These are phyloP conservation scores for Suillus discolor DNA, from an alignment of 768 basidiomycete species.

Conservation along the genomic window DNA sequence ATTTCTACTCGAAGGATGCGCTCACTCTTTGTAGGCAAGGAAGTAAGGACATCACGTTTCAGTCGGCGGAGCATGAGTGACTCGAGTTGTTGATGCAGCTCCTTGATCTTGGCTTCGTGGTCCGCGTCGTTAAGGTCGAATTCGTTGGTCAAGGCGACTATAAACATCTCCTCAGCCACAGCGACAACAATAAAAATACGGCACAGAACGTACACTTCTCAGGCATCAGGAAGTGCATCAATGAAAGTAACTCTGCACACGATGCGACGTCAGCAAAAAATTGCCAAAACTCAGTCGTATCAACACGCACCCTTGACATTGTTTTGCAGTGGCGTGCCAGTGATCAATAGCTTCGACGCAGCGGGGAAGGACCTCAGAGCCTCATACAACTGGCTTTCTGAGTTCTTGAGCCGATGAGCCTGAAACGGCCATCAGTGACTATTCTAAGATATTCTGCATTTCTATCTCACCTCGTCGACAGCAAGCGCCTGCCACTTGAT, in stretches of 20 bases:
- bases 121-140: conserved; percentile 94
- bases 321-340: conserved; percentile 97
- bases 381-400: conserved; percentile 96
- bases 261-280: conserved; percentile 15
- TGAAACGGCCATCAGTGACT: conserved; percentile 31
- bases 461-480: conserved; percentile 82
- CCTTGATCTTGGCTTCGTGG: conserved; percentile 94
- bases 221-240: conserved; percentile 99
- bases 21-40: conserved; percentile 96
- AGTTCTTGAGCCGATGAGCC: conserved; percentile 98
- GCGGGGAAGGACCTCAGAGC: conserved; percentile 88
- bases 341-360: conserved; percentile 93
- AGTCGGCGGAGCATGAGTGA: conserved; percentile 92
- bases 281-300: conserved; percentile 4
- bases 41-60: conserved; percentile 95
- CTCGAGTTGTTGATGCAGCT: conserved; percentile 90
- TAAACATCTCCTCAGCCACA: conserved; percentile 14
- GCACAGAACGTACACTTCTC: conserved; percentile 75
- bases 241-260: conserved; percentile 78
- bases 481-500: conserved; percentile 98
- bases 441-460: conserved; percentile 1
- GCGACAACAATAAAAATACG: not conserved
- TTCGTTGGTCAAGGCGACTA: conserved; percentile 91
- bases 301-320: conserved; percentile 86
- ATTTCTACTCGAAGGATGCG: conserved; percentile 97